Conservation (phyloP, 2,329 filamentous ascomycete genomes). For the Phaeoacremonium minimum region DNA sequence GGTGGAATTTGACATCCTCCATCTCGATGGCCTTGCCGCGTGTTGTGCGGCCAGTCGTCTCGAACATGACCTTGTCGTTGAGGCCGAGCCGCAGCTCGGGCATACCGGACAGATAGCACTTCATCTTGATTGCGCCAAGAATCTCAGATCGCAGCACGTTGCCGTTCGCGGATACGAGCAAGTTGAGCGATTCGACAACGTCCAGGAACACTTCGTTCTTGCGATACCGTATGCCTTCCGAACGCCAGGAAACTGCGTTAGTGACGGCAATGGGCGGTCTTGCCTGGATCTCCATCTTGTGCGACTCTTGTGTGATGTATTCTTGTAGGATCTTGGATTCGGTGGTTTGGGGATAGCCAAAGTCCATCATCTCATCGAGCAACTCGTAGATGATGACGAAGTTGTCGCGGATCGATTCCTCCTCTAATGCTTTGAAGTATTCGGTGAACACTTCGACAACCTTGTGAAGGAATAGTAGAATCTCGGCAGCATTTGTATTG, state of each 20-base stretch:
- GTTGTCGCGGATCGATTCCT: constrained; percentile 98
- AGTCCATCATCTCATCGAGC: constrained; percentile 99
- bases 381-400: constrained; percentile 99
- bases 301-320: constrained; percentile 98
- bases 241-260: constrained; percentile 96
- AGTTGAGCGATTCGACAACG: constrained; percentile 92
- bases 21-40: constrained; percentile 97
- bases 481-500: constrained; percentile 98
- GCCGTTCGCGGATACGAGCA: constrained; percentile 88
- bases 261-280: constrained; percentile 96
- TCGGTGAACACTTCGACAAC: constrained; percentile 98
- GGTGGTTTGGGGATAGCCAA: constrained; percentile 97
- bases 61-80: constrained; percentile 99
- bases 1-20: constrained; percentile 99
- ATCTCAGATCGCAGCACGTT: constrained; percentile 97
- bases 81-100: constrained; percentile 88
- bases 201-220: constrained; percentile 99
- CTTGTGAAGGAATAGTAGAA: constrained; percentile 96
- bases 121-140: constrained; percentile 97
- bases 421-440: constrained; percentile 98
- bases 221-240: constrained; percentile 94
- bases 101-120: constrained; percentile 98
- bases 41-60: constrained; percentile 90
- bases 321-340: constrained; percentile 98
- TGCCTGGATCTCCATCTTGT: constrained; percentile 96